Conservation (phyloP, 179 eudicot species). For the Spergularia azorica region DNA sequence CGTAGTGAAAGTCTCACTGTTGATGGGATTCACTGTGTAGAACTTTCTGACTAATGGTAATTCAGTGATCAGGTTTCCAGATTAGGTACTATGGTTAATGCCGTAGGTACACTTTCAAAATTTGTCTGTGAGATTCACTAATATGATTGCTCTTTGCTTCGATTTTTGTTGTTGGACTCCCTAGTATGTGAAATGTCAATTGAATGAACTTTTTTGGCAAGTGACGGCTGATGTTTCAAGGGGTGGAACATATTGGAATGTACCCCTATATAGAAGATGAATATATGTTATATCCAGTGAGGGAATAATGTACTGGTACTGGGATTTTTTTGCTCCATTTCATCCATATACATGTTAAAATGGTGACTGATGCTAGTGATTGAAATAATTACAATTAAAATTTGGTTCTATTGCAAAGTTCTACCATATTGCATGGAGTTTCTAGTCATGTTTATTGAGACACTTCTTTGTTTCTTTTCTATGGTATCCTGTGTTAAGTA, state of each 20-base stretch:
- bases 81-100: not conserved
- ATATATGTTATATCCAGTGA: not conserved
- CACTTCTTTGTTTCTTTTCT: not conserved
- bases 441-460: not conserved
- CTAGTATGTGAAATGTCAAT: not conserved
- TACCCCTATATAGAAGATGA: too few species aligned
- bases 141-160: not conserved
- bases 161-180: not conserved
- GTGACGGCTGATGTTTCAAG: not conserved
- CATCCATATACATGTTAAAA: not conserved
- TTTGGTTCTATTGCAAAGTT: conserved; percentile 1
- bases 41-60: not conserved
- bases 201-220: not conserved
- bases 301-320: not conserved
- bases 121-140: not conserved
- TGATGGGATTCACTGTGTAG: not conserved
- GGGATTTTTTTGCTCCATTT: not conserved
- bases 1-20: too few species aligned
- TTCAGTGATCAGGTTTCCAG: not conserved
- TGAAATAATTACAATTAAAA: not conserved
- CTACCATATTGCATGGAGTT: not conserved
- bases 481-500: conserved; percentile 13
- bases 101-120: not conserved
- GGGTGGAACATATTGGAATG: not conserved
- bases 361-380: not conserved